Evolutionary conservation across 768 basidiomycete genomes (phyloP), one percentile per base, ranked within the genome.

Genomic region (Neoboletus magnificus): DNA sequence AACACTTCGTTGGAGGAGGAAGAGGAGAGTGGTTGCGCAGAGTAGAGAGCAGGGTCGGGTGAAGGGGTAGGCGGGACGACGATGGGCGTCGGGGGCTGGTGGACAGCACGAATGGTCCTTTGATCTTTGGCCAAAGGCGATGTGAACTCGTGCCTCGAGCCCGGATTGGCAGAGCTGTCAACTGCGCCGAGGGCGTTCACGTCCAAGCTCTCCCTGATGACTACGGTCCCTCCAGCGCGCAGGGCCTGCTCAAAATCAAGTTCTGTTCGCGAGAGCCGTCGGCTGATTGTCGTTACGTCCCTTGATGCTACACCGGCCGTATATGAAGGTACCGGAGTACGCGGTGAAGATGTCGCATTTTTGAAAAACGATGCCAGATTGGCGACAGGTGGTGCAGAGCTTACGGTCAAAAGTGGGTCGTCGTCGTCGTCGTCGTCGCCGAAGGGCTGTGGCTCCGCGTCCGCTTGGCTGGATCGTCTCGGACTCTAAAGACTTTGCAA

Each of bases 201-300:
- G 71, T 92, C 89, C 43, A 85, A 66, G 36, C 88, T 84, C 69
- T 93, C 89, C 58, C 78, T 81, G 47, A 93, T 75, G 52, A 80
- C 62, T 16, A 91, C 80, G 3, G 91, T 93, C 23, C 82, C 85
- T 40, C 83, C 83, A 12, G 76, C 76, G 56, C 76, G 79, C 61
- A 93, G 70, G 13, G 85, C 90, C 64, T 85, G 83, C 73, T 93
- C 91, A 62, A 93, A 93, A 68, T 91, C 89, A 66, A 87, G 76
- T 73, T 91, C 89, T 32, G 84, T 82, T 39, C 89, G 82, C 41
- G 91, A 91, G 43, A 79, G 69, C 30, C 88, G 81, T 53, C 83
- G 81, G 51, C 74, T 76, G 32, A 65, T 63, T 48, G 66, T 67
- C 50, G 66, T 72, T 20, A 68, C 66, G 72, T 86, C 82, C 49